Conservation (phyloP, 2,329 filamentous ascomycete genomes). For the Zopfia rhizophila region DNA sequence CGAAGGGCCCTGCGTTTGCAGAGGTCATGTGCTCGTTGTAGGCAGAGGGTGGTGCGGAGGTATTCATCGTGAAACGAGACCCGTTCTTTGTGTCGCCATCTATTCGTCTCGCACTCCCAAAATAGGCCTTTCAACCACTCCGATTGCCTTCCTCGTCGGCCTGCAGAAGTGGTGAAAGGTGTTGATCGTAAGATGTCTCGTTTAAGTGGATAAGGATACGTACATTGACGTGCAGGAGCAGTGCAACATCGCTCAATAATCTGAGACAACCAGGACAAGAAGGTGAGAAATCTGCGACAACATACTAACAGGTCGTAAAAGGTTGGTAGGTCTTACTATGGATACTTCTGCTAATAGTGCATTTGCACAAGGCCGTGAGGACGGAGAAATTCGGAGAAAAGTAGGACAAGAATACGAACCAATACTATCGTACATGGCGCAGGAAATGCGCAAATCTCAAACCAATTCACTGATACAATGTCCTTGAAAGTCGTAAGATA, state of each 20-base stretch:
- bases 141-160: slow-evolving; percentile 33
- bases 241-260: slow-evolving; percentile 35
- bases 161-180: slow-evolving; percentile 38
- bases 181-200: slow-evolving; percentile 18
- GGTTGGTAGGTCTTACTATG: slow-evolving; percentile 33
- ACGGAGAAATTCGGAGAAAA: slow-evolving; percentile 26
- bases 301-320: slow-evolving; percentile 27
- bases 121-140: slow-evolving; percentile 34
- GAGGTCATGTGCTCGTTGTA: slow-evolving; percentile 32
- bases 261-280: slow-evolving; percentile 23
- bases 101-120: slow-evolving; percentile 30
- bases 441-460: slow-evolving; percentile 23
- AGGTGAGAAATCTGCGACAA: slow-evolving; percentile 17
- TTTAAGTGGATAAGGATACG: slow-evolving; percentile 35
- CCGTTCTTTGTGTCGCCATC: slow-evolving; percentile 41
- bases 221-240: slow-evolving; percentile 39
- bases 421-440: slow-evolving; percentile 48
- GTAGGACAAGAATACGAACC: slow-evolving; percentile 22
- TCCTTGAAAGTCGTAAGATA: slow-evolving; percentile 45
- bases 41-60: slow-evolving; percentile 32
- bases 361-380: slow-evolving; percentile 53
- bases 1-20: slow-evolving; percentile 37
- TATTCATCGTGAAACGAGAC: slow-evolving; percentile 42
- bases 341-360: slow-evolving; percentile 45
- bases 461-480: slow-evolving; percentile 27